A percentile compares a stretch with the other conserved stretches of the same genome.
phyloP scores from a whole-genome alignment of 2,329 filamentous ascomycete genomes.

The Botrytis elliptica region DNA sequence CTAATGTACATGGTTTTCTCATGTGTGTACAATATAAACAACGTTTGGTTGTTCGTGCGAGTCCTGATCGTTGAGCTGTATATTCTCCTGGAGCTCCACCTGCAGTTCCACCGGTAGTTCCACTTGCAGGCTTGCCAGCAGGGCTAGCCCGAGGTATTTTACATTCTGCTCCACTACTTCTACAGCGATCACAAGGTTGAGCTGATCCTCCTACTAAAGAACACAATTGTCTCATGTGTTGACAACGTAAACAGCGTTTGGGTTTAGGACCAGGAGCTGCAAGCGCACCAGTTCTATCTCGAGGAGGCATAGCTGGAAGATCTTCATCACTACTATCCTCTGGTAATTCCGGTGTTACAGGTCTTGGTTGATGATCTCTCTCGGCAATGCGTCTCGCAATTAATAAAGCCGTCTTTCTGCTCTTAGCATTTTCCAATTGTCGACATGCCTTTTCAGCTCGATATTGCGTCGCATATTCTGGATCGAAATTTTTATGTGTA shows the following conservation, averaged over 20 bases:
- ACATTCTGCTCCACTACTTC: neutral
- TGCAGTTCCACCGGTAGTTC: neutral
- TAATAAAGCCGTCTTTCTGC: neutral
- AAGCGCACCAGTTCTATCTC: neutral
- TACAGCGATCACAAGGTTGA: conserved; percentile 4
- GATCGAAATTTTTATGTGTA: neutral
- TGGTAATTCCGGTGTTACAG: neutral
- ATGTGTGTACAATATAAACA: conserved; percentile 4
- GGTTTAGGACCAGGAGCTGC: neutral
- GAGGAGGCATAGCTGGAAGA: neutral
- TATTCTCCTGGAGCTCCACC: neutral
- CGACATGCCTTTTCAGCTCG: conserved; percentile 3
- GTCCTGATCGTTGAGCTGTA: neutral
- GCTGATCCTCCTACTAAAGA: neutral
- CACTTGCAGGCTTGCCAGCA: neutral
- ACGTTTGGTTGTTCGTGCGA: neutral
- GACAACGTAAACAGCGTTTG: conserved; percentile 5
- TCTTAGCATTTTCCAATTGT: neutral
- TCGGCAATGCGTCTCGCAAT: neutral
- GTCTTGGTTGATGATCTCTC: neutral
- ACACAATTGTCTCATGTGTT: neutral
- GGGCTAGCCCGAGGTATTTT: neutral
- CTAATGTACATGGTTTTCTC: conserved; percentile 4
- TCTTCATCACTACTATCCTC: conserved; percentile 19
- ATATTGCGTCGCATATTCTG: neutral